Evolutionary conservation across 768 basidiomycete species (phyloP).

Genomic region (Udeniomyces megalosporus): DNA sequence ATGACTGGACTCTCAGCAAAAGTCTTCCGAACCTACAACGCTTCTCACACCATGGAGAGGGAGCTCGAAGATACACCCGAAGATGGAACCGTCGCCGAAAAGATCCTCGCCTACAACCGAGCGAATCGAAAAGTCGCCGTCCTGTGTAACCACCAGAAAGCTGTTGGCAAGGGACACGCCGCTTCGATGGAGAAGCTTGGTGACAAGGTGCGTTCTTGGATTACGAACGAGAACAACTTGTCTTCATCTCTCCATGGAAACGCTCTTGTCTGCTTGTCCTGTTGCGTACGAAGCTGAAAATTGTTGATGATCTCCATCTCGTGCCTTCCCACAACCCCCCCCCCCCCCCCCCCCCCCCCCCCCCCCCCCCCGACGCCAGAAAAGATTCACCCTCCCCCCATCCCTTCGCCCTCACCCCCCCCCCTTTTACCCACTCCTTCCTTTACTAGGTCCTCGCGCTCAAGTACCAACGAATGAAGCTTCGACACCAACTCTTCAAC

Average conservation of each 20-base stretch:
- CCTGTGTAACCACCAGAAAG: slow-evolving; percentile 96
- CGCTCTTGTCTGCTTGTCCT: background rate
- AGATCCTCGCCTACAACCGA: slow-evolving; percentile 89
- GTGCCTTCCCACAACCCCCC: too few species aligned
- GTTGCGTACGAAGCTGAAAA: background rate
- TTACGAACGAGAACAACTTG: too few species aligned
- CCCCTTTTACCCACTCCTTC: too few species aligned
- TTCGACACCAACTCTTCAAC: slow-evolving; percentile 69
- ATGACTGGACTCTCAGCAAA: slow-evolving; percentile 98
- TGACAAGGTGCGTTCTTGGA: slow-evolving; percentile 49
- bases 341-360: too few species aligned
- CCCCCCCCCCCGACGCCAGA: background rate
- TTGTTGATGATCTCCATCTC: background rate
- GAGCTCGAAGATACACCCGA: slow-evolving; percentile 61
- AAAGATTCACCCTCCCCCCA: too few species aligned
- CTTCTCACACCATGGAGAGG: slow-evolving; percentile 86
- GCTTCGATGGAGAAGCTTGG: slow-evolving; percentile 88
- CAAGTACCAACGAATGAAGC: slow-evolving; percentile 95
- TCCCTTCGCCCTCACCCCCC: too few species aligned
- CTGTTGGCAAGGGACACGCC: slow-evolving; percentile 78
- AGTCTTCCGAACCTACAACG: slow-evolving; percentile 99
- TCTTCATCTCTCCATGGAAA: background rate
- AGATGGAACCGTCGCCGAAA: slow-evolving; percentile 73
- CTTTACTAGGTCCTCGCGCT: slow-evolving; percentile 57
- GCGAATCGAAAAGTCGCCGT: slow-evolving; percentile 96